Evolutionary conservation across 352 stramenopile genomes (phyloP), one percentile per base, ranked within the genome.

Genomic region (Peronosclerospora sorghi): DNA sequence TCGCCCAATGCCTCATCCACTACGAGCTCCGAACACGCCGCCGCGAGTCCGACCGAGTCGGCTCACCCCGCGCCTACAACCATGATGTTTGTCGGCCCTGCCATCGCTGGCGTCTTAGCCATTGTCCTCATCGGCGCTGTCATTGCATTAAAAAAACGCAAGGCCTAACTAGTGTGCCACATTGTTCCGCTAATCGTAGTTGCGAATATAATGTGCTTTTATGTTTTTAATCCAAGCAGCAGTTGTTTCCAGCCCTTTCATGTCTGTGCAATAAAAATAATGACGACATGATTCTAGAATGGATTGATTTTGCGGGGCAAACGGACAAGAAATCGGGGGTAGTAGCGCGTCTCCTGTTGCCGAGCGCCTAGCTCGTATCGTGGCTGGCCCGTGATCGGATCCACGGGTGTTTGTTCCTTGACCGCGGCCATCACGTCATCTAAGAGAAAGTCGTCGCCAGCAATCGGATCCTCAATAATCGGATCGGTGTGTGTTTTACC

Each of bases 401-500:
- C 68, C 0, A 62, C 34, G 0, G 69, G 69, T 21, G 67, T 58
- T 32, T 52, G 66, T 18, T 58, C 41, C 39, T 67, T 69, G 10
- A 86, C 42, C 35, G 74, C 70, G 1, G 51, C 49, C 34, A 83
- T 66, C 15, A 86, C 61, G 13, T 75, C 55, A 24, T 74, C 53
- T 10, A 86, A 41, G 29, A 86, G 29, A 28, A 78, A 67, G 41
- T 86, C 66, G 50, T 86, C 68, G 35, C 73, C 73, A 13, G 65
- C 39, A 23, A 83, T 86, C 8, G 73, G 73, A 49, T 86, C 73
- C 49, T 96, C 87, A 36, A 96, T 79, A 51, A 96, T 96, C 17
- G 86, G 81, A 62, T 96, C 87, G 5, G 87, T 96, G 56, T 96
- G 87, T 13, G 73, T 86, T 74, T 88, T 95, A 43, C 59, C 62